phyloP scores from a whole-genome alignment of 129 eudicot genomes.

The Flaveria robusta region DNA sequence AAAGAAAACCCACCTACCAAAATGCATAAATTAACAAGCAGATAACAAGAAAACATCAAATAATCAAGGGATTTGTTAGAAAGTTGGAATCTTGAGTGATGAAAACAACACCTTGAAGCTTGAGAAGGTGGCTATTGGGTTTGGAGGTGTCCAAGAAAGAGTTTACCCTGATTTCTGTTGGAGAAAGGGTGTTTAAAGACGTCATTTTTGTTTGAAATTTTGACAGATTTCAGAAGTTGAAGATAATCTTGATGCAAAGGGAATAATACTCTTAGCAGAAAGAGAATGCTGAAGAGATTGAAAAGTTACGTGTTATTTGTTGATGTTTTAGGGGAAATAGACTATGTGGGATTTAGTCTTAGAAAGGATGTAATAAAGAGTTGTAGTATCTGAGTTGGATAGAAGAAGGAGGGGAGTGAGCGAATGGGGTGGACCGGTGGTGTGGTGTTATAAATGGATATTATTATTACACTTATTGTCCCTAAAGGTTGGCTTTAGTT shows the following conservation, averaged over 20 bases:
- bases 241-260: conserved; percentile 16
- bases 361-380: conserved; percentile 11
- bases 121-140: conserved; percentile 51
- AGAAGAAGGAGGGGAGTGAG: conserved; percentile 14
- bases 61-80: neutral
- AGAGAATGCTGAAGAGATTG: conserved; percentile 16
- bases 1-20: conserved; percentile 62
- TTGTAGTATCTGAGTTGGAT: conserved; percentile 8
- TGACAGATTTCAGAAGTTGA: conserved; percentile 20
- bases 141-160: conserved; percentile 74
- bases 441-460: conserved; percentile 20
- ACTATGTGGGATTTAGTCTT: conserved; percentile 16
- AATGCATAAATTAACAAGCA: neutral
- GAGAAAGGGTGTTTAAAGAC: conserved; percentile 76
- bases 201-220: conserved; percentile 33
- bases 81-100: neutral
- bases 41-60: neutral
- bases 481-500: neutral
- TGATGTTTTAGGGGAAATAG: neutral
- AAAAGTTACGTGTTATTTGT: neutral
- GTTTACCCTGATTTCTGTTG: conserved; percentile 58
- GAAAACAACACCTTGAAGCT: conserved; percentile 61
- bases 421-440: conserved; percentile 20
- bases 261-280: neutral
- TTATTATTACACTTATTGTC: conserved; percentile 22